Base-by-base conservation (phyloP, 2,329 filamentous ascomycete genomes). In the Aspergillus latus region DNA sequence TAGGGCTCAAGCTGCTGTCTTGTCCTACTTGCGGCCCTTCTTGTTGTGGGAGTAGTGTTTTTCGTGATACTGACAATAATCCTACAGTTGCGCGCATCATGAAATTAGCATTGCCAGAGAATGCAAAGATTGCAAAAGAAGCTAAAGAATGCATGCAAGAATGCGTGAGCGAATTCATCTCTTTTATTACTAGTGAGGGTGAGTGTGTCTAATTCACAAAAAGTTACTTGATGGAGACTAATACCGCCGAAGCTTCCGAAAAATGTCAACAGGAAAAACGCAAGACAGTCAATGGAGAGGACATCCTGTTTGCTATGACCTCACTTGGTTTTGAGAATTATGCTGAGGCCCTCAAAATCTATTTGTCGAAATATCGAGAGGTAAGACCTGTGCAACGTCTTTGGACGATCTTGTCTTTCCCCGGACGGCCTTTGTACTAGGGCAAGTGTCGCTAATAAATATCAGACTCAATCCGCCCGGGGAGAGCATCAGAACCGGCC, bases 141-240 rank as follows among this genome's bases (percentile, higher is more conserved):
- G 94, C 94, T 55, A 99, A 99, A 76, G 94, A 99, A 74, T 99
- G 94, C 78, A 97, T 99, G 94, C 94, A 99, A 76, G 94, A 99
- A 76, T 99, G 94, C 72, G 94, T 99, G 57, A 97, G 92, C 86
- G 94, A 99, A 78, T 99, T 99, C 76, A 99, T 99, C 80, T 96
- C 91, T 5, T 99, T 99, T 82, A 97, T 99, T 72, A 99, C 94
- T 36, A 97, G 93, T 75, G 94, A 99, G 83, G 94, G 94, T 96
- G 75, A 72, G 88, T 79, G 28, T 15, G 45, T 29, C 30, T 42
- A 9, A 13, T 36, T 47, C 21, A 28, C 16, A 21, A 21, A 21
- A 21, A n/a, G 11, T 29, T 34, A 42, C 40, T 21, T 11, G 34
- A 13, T 21, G 9, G 2, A 49, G 45, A 42, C 47, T 47, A 30